Percentiles rank a stretch among this genome's conserved stretches.
phyloP scores from a whole-genome alignment of 176 grass and related monocot species.

The Zizania latifolia region DNA sequence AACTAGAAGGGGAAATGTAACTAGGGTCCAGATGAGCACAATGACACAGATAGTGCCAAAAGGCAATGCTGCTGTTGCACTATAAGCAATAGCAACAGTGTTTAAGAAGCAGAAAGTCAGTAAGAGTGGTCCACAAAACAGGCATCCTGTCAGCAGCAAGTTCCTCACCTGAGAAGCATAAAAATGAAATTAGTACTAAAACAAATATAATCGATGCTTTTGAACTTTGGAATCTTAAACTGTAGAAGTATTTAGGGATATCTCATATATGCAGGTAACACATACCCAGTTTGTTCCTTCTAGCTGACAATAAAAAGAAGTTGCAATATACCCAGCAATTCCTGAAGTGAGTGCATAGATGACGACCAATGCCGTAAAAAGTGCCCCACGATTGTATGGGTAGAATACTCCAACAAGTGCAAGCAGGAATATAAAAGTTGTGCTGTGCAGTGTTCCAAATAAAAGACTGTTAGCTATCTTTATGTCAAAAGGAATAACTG shows the following conservation, averaged over 20 bases:
- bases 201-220: background rate
- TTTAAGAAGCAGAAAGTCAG: slow-evolving; percentile 97
- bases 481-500: background rate
- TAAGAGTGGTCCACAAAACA: slow-evolving; percentile 92
- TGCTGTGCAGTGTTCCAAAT: slow-evolving; percentile 53
- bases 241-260: background rate
- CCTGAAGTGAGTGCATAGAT: slow-evolving; percentile 98
- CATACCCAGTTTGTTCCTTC: slow-evolving; percentile 92
- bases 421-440: slow-evolving; percentile 95
- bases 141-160: slow-evolving; percentile 80
- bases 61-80: slow-evolving; percentile 84
- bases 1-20: slow-evolving; percentile 89
- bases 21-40: slow-evolving; percentile 93
- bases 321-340: slow-evolving; percentile 92
- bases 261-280: background rate
- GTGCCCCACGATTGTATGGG: slow-evolving; percentile 91
- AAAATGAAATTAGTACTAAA: slow-evolving; percentile 19
- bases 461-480: background rate
- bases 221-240: background rate
- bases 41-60: slow-evolving; percentile 97
- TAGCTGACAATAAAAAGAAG: slow-evolving; percentile 87
- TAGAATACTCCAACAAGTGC: slow-evolving; percentile 95
- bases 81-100: slow-evolving; percentile 92
- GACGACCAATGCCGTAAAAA: slow-evolving; percentile 93
- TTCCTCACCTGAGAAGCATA: slow-evolving; percentile 78